Evolutionary conservation across 2,329 filamentous ascomycete genomes (phyloP).

Genomic region (Colletotrichum phormii): DNA sequence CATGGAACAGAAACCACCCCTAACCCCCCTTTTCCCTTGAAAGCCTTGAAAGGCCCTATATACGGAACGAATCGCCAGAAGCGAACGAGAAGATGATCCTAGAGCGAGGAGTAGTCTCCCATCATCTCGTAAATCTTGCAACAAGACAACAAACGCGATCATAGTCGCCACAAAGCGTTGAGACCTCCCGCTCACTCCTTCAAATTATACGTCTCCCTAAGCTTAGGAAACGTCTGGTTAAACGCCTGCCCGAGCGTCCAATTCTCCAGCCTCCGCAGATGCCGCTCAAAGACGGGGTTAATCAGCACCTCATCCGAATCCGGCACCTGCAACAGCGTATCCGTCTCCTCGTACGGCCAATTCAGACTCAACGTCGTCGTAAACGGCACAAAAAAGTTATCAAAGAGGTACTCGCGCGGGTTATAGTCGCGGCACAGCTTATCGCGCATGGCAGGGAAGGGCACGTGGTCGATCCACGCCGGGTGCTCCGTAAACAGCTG

Average conservation of each 20-base stretch:
- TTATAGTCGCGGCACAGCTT: constrained; percentile 65
- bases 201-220: constrained; percentile 58
- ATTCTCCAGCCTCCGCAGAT: constrained; percentile 80
- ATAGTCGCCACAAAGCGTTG: too few species aligned
- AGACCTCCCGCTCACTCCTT: constrained; percentile 39
- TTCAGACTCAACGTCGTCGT: constrained; percentile 81
- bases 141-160: too few species aligned
- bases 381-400: constrained; percentile 86
- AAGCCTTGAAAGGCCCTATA: not conserved
- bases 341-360: constrained; percentile 84
- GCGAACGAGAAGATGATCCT: not conserved
- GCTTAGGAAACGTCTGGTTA: constrained; percentile 70
- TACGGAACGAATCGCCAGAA: not conserved
- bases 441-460: constrained; percentile 83
- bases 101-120: not conserved
- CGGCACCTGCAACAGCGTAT: constrained; percentile 72
- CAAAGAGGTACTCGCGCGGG: constrained; percentile 70
- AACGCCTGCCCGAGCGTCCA: constrained; percentile 84
- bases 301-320: constrained; percentile 77
- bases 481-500: constrained; percentile 79
- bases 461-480: constrained; percentile 84
- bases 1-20: not conserved
- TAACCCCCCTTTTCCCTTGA: too few species aligned
- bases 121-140: not conserved
- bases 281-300: constrained; percentile 87